Evolutionary conservation across 2,329 filamentous ascomycete species (phyloP).

Genomic region (Botryosphaeria dothidea): DNA sequence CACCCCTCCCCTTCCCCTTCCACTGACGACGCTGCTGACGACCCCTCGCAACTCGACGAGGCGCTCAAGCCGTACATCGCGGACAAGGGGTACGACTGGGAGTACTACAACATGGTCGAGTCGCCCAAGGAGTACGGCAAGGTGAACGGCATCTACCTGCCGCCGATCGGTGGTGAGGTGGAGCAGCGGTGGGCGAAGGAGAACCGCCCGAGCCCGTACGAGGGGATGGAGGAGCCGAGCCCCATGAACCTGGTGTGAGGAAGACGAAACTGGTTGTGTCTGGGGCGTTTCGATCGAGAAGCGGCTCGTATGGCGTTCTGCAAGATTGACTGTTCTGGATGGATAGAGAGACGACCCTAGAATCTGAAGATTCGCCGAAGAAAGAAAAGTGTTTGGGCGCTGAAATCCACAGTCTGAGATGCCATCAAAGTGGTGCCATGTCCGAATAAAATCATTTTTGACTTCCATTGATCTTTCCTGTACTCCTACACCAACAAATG

Average conservation of each 20-base stretch:
- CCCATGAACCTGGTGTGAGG: too few species aligned
- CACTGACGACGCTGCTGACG: too few species aligned
- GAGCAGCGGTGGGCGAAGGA: conserved; percentile 36
- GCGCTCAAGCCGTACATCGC: conserved; percentile 42
- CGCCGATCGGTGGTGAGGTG: conserved; percentile 36
- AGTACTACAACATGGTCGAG: conserved; percentile 45
- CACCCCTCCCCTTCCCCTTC: too few species aligned
- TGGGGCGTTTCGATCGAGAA: too few species aligned
- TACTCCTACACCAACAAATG: neutral
- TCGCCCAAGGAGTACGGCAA: conserved; percentile 48
- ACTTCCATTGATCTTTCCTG: neutral
- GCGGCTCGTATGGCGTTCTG: too few species aligned
- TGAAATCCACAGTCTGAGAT: too few species aligned
- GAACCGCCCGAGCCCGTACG: conserved; percentile 19
- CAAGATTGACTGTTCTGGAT: too few species aligned
- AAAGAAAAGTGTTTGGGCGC: too few species aligned
- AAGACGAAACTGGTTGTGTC: too few species aligned
- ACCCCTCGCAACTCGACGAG: conserved; percentile 28
- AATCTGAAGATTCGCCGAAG: too few species aligned
- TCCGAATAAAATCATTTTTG: neutral
- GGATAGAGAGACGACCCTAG: too few species aligned
- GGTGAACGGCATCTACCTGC: conserved; percentile 43
- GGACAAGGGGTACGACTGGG: conserved; percentile 47
- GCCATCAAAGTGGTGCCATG: too few species aligned
- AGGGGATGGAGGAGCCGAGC: neutral